These are phyloP conservation scores for Endocalyx cinctus DNA, from an alignment of 2,329 filamentous ascomycete species.

Conservation along the genomic window DNA sequence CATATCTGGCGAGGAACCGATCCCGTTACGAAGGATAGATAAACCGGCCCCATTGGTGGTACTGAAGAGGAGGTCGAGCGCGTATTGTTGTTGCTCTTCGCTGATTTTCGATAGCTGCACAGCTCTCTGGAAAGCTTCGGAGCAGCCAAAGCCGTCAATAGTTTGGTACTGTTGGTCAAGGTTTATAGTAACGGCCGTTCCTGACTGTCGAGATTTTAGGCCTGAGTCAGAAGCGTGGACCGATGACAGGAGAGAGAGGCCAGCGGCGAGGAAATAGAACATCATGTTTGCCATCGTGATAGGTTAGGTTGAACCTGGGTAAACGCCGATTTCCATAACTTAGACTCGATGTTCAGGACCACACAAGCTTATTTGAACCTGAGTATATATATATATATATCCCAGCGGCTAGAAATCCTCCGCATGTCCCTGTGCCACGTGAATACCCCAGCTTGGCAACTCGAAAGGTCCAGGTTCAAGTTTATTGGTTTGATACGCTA, in stretches of 20 bases:
- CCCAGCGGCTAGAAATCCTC: too few species aligned
- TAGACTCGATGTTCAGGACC: too few species aligned
- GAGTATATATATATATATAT: too few species aligned
- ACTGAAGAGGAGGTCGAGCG: slow-evolving; percentile 42
- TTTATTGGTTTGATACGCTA: too few species aligned
- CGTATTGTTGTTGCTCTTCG: slow-evolving; percentile 24
- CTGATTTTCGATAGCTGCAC: slow-evolving; percentile 33
- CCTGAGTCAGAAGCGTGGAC: background rate
- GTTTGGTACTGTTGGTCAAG: slow-evolving; percentile 23
- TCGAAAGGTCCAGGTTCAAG: too few species aligned
- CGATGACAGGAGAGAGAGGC: background rate
- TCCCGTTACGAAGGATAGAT: slow-evolving; percentile 45
- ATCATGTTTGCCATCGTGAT: background rate
- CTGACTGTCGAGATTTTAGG: slow-evolving; percentile 6
- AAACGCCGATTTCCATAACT: too few species aligned
- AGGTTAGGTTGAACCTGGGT: background rate
- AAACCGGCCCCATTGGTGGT: slow-evolving; percentile 42
- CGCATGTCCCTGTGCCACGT: too few species aligned
- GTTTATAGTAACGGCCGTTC: slow-evolving; percentile 22
- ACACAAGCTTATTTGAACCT: too few species aligned
- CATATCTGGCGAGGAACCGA: slow-evolving; percentile 33
- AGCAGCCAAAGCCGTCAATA: slow-evolving; percentile 46
- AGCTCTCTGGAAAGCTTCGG: slow-evolving; percentile 42
- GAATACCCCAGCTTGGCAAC: too few species aligned
- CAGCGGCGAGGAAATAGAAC: background rate